Percentiles rank a stretch among this genome's conserved stretches.
Conservation (phyloP, 495 filamentous ascomycete species). For the Penicillium subrubescens region DNA sequence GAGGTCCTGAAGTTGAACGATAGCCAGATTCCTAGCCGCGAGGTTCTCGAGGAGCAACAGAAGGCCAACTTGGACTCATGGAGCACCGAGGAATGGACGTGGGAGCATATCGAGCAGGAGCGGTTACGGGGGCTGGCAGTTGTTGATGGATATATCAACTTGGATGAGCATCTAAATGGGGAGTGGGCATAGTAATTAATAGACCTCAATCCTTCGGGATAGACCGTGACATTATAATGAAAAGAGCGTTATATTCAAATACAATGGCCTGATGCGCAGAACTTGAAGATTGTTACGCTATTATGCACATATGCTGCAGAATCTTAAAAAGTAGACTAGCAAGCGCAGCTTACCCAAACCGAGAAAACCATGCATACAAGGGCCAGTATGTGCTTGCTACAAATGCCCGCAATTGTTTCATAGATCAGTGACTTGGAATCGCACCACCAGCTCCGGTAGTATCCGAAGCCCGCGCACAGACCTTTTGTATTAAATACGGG, state of each 20-base stretch:
- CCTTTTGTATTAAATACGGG: conserved; percentile 8
- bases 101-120: conserved; percentile 60
- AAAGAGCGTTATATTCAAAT: background rate
- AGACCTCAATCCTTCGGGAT: background rate
- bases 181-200: conserved; percentile 38
- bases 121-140: conserved; percentile 55
- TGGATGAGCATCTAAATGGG: conserved; percentile 51
- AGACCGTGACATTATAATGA: background rate
- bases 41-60: conserved; percentile 35
- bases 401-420: background rate
- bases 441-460: conserved; percentile 18
- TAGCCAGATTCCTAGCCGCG: conserved; percentile 30
- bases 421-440: background rate
- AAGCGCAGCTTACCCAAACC: no score
- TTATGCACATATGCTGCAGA: no score
- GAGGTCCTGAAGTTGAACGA: conserved; percentile 41
- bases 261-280: no score
- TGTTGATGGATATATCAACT: conserved; percentile 50
- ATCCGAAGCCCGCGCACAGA: conserved; percentile 24
- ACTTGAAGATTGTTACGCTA: no score
- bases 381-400: no score
- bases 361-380: no score
- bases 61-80: conserved; percentile 40
- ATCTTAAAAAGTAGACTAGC: no score
- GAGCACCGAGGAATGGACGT: conserved; percentile 50